phyloP scores from a whole-genome alignment of 2,329 filamentous ascomycete genomes.

The Amesomyces nigricolor region DNA sequence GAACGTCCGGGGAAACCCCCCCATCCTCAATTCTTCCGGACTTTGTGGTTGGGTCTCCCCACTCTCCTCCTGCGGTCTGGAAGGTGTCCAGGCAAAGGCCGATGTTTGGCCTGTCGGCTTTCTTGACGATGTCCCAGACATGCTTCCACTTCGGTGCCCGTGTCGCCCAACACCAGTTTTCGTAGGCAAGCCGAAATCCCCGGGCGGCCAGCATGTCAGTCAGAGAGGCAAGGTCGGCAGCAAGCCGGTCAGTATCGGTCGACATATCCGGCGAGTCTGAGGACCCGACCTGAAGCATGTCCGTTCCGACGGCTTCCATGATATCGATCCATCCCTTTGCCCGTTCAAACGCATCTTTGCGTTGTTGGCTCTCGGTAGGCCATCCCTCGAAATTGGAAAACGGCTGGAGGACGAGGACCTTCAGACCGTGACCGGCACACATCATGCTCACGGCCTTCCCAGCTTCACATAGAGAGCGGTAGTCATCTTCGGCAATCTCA shows the following conservation, averaged over 20 bases:
- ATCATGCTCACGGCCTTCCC: constrained; percentile 50
- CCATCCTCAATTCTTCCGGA: constrained; percentile 53
- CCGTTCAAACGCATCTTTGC: constrained; percentile 56
- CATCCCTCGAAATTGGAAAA: constrained; percentile 76
- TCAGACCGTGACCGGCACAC: constrained; percentile 48
- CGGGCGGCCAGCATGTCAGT: constrained; percentile 55
- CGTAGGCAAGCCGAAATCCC: constrained; percentile 62
- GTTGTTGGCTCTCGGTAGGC: constrained; percentile 50
- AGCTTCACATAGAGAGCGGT: constrained; percentile 49
- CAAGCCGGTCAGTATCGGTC: constrained; percentile 44
- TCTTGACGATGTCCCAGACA: constrained; percentile 62
- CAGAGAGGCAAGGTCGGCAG: constrained; percentile 57
- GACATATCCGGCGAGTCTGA: constrained; percentile 58
- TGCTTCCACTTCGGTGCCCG: constrained; percentile 62
- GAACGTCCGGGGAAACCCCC: constrained; percentile 34
- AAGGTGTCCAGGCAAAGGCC: constrained; percentile 75
- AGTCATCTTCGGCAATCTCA: constrained; percentile 53
- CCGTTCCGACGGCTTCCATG: constrained; percentile 64
- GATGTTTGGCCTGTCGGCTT: constrained; percentile 58
- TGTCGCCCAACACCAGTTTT: constrained; percentile 80
- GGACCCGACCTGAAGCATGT: constrained; percentile 63
- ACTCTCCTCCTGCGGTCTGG: constrained; percentile 67
- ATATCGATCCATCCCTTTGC: constrained; percentile 64
- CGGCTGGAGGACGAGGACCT: constrained; percentile 67
- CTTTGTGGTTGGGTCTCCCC: constrained; percentile 61